Evolutionary conservation across 148 eudicot genomes (phyloP), one percentile per base, ranked within the genome.

Genomic region (Dysphania ambrosioides): DNA sequence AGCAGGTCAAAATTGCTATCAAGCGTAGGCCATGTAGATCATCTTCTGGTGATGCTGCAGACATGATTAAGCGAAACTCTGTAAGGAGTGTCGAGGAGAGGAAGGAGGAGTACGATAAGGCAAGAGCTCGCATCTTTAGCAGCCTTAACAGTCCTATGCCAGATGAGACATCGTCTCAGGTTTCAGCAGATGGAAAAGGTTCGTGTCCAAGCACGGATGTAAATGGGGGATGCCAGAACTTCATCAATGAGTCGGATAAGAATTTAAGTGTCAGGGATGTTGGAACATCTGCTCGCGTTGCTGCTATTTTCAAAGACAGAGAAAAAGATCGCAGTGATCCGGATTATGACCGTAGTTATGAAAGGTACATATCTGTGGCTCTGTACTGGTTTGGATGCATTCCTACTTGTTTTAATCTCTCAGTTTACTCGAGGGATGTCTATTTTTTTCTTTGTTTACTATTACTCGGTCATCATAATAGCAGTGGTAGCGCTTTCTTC

Each of bases 41-140:
- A 42, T 87, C 90, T 41, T 86, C 87, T 41, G 83, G 79, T 78
- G 91, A 76, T 30, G 76, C 80, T 49, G 66, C 72, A 86, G 90
- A 83, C 56, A 40, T 68, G 42, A 93, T 53, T 53, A 91, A 90
- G 67, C 78, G 78, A 29, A 86, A 60, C 69, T 47, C 84, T 51
- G 79, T 75, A 32, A 82, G 90, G 81, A 85, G 90, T 16, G 88
- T 91, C 77, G 96, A 94, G 75, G 97, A 91, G 82, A 90, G 98
- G 73, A 87, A 88, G 79, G 98, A 94, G 77, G 97, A 94, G 81
- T 94, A 94, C 82, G 97, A 94, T 75, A 86, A 73, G 82, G 98
- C 97, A 69, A 82, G 98, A 29, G 97, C 98, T 38, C 97, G 98
- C 79, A 94, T 94, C 58, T 94, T 94, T 76, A 86, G 87, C 67